phyloP scores from a whole-genome alignment of 495 filamentous ascomycete genomes.

The Podospora fimiseda region DNA sequence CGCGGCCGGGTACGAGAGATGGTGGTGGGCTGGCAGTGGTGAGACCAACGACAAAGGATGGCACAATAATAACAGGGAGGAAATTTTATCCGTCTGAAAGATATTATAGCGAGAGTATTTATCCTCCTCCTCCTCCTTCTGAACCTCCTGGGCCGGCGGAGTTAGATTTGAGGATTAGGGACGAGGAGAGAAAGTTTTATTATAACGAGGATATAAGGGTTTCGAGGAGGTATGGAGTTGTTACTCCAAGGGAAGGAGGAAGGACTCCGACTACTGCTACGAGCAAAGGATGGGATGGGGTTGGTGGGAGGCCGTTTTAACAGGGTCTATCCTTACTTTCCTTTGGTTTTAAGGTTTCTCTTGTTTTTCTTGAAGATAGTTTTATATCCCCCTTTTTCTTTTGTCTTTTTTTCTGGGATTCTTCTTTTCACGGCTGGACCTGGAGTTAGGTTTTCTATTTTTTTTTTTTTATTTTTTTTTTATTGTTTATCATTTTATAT shows the following conservation, averaged over 20 bases:
- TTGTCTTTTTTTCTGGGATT: too few species aligned
- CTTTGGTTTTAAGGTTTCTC: neutral
- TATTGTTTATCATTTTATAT: too few species aligned
- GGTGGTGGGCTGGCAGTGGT: neutral
- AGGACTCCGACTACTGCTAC: constrained; percentile 9
- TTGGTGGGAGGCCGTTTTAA: constrained; percentile 10
- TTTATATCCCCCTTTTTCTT: neutral
- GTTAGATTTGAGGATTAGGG: neutral
- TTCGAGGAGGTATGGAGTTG: constrained; percentile 13
- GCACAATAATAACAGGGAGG: constrained; percentile 15
- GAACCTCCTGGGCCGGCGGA: too few species aligned
- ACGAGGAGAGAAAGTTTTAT: constrained; percentile 1
- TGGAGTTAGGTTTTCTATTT: neutral
- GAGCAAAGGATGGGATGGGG: constrained; percentile 8
- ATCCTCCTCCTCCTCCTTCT: too few species aligned
- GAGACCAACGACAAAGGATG: constrained; percentile 6
- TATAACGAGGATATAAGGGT: constrained; percentile 8
- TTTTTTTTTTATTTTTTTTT: too few species aligned
- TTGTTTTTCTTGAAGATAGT: neutral
- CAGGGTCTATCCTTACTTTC: neutral
- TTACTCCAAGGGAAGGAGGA: constrained; percentile 8
- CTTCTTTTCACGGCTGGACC: too few species aligned
- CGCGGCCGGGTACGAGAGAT: neutral
- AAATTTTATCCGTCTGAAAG: constrained; percentile 12
- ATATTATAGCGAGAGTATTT: constrained; percentile 28